Evolutionary conservation across 1,284 basidiomycete genomes (phyloP), one percentile per base, ranked within the genome.

Genomic region (Moesziomyces globuligerus): DNA sequence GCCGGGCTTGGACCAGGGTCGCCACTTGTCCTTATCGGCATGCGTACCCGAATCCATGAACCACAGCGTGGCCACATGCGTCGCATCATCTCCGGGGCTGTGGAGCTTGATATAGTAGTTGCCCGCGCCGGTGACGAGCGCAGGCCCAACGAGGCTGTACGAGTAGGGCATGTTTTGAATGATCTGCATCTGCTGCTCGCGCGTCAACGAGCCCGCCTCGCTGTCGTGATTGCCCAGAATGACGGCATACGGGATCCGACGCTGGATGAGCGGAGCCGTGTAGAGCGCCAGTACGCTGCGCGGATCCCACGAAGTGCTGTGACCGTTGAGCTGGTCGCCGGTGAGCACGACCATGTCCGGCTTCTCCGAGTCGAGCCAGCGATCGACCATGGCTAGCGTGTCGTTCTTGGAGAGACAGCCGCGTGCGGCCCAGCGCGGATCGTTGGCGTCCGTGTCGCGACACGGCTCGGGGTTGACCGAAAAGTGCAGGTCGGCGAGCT

Each of bases 221-320:
- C 68, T 59, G 46, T 81, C 80, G 59, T 97, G 94, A 77, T 98
- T 97, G 3, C 94, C 81, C 80, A 96, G 92, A 6, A 97, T 87
- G 0, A 90, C 90, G 3, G 91, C 88, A 92, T 93, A 98, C 0
- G 93, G 90, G 28, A 96, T 90, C 43, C 86, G 83, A 23, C 90
- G 87, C 13, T 89, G 87, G 10, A 90, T 90, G 5, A 92, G 90
- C 0, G 89, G 89, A 18, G 85, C 86, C 0, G 92, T 89, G 76
- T 94, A 94, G 83, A 95, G 95, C 4, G 93, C 90, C 4, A 97
- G 85, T 2, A 94, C 90, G 4, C 89, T 90, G 69, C 89, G 88
- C 3, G 90, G 86, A 71, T 96, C 93, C 90, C 93, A 97, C 0
- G 90, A 89, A 0, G 91, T 92, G 1, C 87, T 87, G 81, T 97